Evolutionary conservation across 1,284 basidiomycete genomes (phyloP).

Genomic region (Irpex rosettiformis): DNA sequence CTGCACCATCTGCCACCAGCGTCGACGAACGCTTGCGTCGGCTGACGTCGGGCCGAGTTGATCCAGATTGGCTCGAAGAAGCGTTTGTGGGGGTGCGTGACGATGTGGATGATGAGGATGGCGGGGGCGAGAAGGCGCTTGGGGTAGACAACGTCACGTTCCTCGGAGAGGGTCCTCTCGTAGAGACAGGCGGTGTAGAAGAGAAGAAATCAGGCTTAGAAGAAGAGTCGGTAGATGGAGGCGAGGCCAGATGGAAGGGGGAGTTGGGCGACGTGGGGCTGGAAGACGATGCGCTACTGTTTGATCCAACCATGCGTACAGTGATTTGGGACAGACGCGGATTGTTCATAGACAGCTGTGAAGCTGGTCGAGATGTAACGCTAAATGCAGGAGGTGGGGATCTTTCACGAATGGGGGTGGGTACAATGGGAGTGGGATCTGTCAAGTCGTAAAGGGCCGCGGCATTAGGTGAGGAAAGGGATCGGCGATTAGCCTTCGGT

Average conservation of each 20-base stretch:
- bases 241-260: neutral
- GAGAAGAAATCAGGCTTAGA: neutral
- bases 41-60: slow-evolving; percentile 3
- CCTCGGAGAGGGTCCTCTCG: neutral
- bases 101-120: neutral
- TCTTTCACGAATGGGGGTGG: slow-evolving; percentile 62
- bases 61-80: neutral
- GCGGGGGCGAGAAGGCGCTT: neutral
- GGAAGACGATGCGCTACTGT: slow-evolving; percentile 7
- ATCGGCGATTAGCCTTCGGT: slow-evolving; percentile 16
- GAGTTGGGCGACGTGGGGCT: slow-evolving; percentile 9
- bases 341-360: slow-evolving; percentile 23
- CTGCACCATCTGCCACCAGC: slow-evolving; percentile 20
- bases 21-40: slow-evolving; percentile 17
- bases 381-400: slow-evolving; percentile 60
- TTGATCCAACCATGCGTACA: slow-evolving; percentile 8
- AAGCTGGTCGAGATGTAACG: slow-evolving; percentile 59
- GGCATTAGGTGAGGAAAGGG: slow-evolving; percentile 24
- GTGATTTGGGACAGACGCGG: slow-evolving; percentile 12
- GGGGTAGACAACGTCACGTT: neutral
- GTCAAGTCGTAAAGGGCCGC: slow-evolving; percentile 22
- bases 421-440: slow-evolving; percentile 42
- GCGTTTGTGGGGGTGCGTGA: neutral
- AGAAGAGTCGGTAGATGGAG: neutral
- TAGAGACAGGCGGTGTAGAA: neutral